Base-by-base conservation (phyloP, 2,329 filamentous ascomycete species). In the Neofusicoccum laricinum region DNA sequence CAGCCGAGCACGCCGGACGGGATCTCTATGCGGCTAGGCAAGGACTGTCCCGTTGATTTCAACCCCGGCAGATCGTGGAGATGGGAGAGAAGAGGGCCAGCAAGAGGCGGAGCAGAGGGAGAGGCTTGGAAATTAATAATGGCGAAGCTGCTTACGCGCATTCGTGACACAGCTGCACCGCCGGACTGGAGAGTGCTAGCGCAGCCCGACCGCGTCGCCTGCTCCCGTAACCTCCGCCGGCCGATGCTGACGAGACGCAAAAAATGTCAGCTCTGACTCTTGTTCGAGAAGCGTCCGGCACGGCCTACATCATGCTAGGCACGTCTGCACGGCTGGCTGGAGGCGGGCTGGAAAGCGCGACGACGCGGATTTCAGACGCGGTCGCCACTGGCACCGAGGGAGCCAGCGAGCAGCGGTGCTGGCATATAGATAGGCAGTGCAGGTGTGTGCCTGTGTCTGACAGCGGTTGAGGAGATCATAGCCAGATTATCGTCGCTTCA, bases 221-320 rank as follows among this genome's bases (percentile, higher is more conserved):
- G 11, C 15, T 58, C 12, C 53, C 53, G 53, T 21, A 30, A 45
- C 53, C 38, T 43, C 53, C 53, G 53, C 53, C 53, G 53, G 53
- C 53, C 53, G 53, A 58, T n/a, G 51, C 51, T 55, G 51, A 55
- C 51, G n/a, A 12, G n/a, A 14, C 12, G 34, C 21, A 11, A 41
- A 34, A 21, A 32, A 15, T 12, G 50, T 55, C 14, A 55, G 50
- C 50, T 5, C 14, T 8, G 34, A n/a, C 46, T 55, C 50, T 21
- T 19, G n/a, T 55, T 55, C 50, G 50, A 41, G 50, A 55, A 40
- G 17, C 10, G 7, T 55, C 34, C 34, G 32, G 50, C 50, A 17
- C 34, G 17, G n/a, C 32, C 50, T 53, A 53, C 36, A 11, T 32
- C 36, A 43, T 57, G 21, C 51, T 32, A 17, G 51, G 19, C 15